Evolutionary conservation across 768 basidiomycete genomes (phyloP).

Genomic region (Mycena metata): DNA sequence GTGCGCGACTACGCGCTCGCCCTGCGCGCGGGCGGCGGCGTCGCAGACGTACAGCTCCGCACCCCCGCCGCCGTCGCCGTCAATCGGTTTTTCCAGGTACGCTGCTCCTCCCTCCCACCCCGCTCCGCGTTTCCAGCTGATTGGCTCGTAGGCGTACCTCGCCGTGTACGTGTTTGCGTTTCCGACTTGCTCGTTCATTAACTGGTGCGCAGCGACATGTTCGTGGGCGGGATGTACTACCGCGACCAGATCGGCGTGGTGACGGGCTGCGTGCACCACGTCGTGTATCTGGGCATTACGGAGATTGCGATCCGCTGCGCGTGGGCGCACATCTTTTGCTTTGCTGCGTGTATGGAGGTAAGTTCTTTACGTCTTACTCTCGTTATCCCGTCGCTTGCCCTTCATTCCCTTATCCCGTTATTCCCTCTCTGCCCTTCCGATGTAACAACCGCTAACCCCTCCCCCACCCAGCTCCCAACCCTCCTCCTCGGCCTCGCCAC

Average conservation of each 20-base stretch:
- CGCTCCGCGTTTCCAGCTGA: too few species aligned
- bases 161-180: slow-evolving; percentile 50
- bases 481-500: slow-evolving; percentile 62
- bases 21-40: background rate
- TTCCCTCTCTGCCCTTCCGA: background rate
- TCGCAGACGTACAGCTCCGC: slow-evolving; percentile 10
- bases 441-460: background rate
- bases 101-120: too few species aligned
- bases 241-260: slow-evolving; percentile 56
- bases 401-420: too few species aligned
- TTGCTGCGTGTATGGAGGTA: slow-evolving; percentile 48
- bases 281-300: slow-evolving; percentile 55
- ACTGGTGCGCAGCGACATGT: slow-evolving; percentile 49
- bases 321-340: slow-evolving; percentile 54
- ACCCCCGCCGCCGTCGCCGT: slow-evolving; percentile 1
- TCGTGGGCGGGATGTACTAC: slow-evolving; percentile 56
- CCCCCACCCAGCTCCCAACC: slow-evolving; percentile 60
- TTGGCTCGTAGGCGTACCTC: background rate
- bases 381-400: too few species aligned
- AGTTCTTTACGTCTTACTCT: too few species aligned
- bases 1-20: slow-evolving; percentile 41
- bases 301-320: slow-evolving; percentile 45
- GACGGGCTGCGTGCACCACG: slow-evolving; percentile 66
- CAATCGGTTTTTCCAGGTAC: slow-evolving; percentile 52
- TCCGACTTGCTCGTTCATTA: too few species aligned